Percentiles rank a stretch among this genome's conserved stretches.
phyloP scores from a whole-genome alignment of 2,329 filamentous ascomycete species.

The Trichoderma guizhouense region DNA sequence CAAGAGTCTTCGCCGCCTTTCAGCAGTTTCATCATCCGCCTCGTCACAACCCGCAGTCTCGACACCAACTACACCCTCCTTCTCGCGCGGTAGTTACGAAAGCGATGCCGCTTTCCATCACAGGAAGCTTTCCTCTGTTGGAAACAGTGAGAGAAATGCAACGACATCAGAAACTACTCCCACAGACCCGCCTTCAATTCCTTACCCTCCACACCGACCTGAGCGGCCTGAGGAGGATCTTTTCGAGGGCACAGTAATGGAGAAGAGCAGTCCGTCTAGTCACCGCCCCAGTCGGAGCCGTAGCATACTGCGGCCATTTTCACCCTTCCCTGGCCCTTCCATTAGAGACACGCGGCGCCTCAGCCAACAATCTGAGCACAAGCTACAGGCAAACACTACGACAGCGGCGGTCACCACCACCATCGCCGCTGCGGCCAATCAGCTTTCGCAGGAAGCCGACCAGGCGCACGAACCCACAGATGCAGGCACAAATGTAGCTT shows the following conservation, averaged over 20 bases:
- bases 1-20: constrained; percentile 14
- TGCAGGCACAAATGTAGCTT: background rate
- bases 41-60: background rate
- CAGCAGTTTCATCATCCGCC: constrained; percentile 4
- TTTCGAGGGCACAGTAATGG: constrained; percentile 11
- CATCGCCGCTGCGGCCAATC: background rate
- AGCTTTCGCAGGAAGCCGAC: constrained; percentile 8
- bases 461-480: constrained; percentile 12
- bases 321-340: constrained; percentile 7
- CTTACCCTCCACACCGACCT: constrained; percentile 23
- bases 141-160: background rate
- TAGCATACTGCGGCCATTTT: constrained; percentile 8
- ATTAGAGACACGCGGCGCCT: background rate
- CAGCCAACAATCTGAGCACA: constrained; percentile 13
- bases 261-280: background rate
- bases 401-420: background rate
- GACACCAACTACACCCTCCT: constrained; percentile 37
- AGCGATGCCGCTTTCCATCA: constrained; percentile 32
- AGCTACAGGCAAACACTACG: background rate
- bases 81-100: constrained; percentile 46
- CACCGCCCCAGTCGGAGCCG: constrained; percentile 13
- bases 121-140: constrained; percentile 20
- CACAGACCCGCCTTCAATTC: constrained; percentile 13
- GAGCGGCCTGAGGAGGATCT: constrained; percentile 24
- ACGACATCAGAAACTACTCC: background rate